Evolutionary conservation across 1,284 basidiomycete genomes (phyloP), one percentile per base, ranked within the genome.

Genomic region (Phylloporus gajari): DNA sequence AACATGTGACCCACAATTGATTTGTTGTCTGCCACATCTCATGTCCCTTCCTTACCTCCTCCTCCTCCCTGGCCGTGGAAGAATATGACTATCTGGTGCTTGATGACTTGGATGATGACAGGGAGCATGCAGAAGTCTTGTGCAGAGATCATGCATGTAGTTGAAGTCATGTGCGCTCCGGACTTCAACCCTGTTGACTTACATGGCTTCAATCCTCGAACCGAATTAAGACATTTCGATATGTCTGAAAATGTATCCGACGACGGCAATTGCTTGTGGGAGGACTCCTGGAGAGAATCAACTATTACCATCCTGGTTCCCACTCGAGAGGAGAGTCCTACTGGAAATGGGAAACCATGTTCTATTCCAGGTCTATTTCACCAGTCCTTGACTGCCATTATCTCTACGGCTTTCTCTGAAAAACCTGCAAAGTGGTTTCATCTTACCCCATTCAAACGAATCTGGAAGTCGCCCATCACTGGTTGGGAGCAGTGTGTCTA

Each of bases 151-250:
- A 58, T 30, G 5, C n/a, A 32, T 2, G 68, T 75, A 1, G 56
- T 69, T 0, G 65, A 72, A 12, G 73, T 75, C 2, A 27, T 75
- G 13, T 17, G 23, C 12, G 48, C 48, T 5, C 15, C 11, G 4
- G 75, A 80, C 42, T 78, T 79, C 32, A 46, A 73, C 15, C n/a
- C 0, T 1, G 11, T 53, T 13, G 68, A 80, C 27, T 48, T 79
- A 1, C 17, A 13, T 0, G 68, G 56, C 1, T 79, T 80, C 60
- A 74, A 72, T 44, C 68, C 72, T 19, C 60, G 53, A 3, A 71
- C 70, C 1, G 25, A 70, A 19, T 51, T 61, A 65, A 72, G 30
- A 7, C 63, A 27, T 5, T 70, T 76, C 0, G 61, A 72, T 15
- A 56, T 48, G 23, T 67, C 67, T 0, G 70, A 76, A 35, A 30